These are phyloP conservation scores for Daedaleopsis nitida DNA, from an alignment of 768 basidiomycete genomes.

Conservation along the genomic window DNA sequence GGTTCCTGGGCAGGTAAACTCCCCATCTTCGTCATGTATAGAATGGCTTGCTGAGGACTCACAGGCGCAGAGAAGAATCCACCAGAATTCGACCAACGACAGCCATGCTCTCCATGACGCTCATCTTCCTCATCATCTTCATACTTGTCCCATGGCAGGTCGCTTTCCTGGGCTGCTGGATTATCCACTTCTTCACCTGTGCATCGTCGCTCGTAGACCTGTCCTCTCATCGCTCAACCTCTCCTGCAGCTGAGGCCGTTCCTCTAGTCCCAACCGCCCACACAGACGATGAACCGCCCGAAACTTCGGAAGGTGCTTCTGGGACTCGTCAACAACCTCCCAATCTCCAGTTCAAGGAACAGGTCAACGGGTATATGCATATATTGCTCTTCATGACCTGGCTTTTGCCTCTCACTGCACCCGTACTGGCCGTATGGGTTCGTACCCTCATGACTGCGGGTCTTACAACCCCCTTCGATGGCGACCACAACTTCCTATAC, in stretches of 20 bases:
- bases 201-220: constrained; percentile 23
- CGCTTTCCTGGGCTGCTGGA: constrained; percentile 81
- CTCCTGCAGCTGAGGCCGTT: neutral
- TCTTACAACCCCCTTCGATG: constrained; percentile 75
- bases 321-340: neutral
- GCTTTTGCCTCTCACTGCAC: constrained; percentile 75
- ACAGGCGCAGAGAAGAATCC: constrained; percentile 14
- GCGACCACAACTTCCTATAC: constrained; percentile 74
- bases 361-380: constrained; percentile 41
- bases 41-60: neutral
- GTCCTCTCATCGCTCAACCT: neutral
- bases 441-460: constrained; percentile 83
- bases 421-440: constrained; percentile 87
- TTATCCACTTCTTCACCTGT: constrained; percentile 75
- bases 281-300: neutral
- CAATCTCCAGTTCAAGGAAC: neutral
- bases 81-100: constrained; percentile 41
- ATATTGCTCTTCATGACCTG: constrained; percentile 77
- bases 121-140: constrained; percentile 68
- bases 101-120: constrained; percentile 56
- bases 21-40: neutral
- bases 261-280: neutral
- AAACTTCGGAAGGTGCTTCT: neutral
- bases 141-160: constrained; percentile 91
- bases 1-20: constrained; percentile 24